phyloP scores from a whole-genome alignment of 805 yeast genomes.

The Zygoascus tannicola region DNA sequence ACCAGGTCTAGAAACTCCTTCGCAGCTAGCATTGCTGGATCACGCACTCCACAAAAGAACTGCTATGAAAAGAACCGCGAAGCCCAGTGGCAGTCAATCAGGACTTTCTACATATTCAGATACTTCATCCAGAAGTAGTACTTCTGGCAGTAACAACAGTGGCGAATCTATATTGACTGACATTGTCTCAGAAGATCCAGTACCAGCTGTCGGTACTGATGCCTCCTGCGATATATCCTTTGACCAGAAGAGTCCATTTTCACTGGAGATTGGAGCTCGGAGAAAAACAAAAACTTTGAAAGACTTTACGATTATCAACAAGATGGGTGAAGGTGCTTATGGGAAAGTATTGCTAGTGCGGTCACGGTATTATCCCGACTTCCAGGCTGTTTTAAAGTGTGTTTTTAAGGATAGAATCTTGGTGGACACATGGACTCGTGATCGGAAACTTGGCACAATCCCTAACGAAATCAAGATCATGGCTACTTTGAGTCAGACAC shows the following conservation, averaged over 20 bases:
- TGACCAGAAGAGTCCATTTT: background rate
- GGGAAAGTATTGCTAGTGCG: conserved; percentile 83
- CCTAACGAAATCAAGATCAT: conserved; percentile 95
- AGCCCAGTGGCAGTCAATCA: background rate
- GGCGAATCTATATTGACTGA: background rate
- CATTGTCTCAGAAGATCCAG: background rate
- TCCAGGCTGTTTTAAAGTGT: conserved; percentile 65
- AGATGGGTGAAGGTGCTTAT: conserved; percentile 94
- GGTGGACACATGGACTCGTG: conserved; percentile 97
- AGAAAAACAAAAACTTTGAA: conserved; percentile 62
- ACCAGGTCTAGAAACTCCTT: conserved; percentile 35
- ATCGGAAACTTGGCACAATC: conserved; percentile 80
- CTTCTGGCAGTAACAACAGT: conserved; percentile 1
- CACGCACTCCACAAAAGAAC: background rate
- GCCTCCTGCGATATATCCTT: too few relatives aligned
- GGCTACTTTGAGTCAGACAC: conserved; percentile 54
- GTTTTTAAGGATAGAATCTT: conserved; percentile 86
- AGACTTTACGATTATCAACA: conserved; percentile 63
- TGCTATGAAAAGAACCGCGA: background rate
- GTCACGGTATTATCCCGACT: conserved; percentile 56
- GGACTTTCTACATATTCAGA: background rate
- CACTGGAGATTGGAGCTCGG: conserved; percentile 44
- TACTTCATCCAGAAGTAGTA: background rate
- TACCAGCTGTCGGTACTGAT: too few relatives aligned
- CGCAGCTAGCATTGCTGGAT: conserved; percentile 40